These are phyloP conservation scores for Aspergillus aculeatinus DNA, from an alignment of 2,329 filamentous ascomycete species.

Conservation along the genomic window DNA sequence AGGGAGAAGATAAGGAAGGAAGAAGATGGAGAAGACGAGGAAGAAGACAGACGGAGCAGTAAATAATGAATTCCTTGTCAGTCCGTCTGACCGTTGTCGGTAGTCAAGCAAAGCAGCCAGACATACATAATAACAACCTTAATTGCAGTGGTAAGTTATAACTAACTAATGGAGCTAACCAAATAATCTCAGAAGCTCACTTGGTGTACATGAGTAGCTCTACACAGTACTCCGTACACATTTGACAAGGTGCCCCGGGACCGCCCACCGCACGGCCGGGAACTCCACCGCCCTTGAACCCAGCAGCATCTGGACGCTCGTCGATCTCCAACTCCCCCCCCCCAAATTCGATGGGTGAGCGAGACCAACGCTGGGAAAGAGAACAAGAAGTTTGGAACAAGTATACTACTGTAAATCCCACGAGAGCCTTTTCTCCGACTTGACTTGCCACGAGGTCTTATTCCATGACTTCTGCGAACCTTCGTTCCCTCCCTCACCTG, in stretches of 20 bases:
- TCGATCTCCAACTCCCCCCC: not conserved
- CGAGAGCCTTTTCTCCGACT: conserved; percentile 23
- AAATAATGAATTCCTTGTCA: not conserved
- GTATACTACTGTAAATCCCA: conserved; percentile 26
- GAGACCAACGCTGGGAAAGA: not conserved
- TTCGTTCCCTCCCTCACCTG: conserved; percentile 32
- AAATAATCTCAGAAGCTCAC: conserved; percentile 16
- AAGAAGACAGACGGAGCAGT: not conserved
- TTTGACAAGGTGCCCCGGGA: conserved; percentile 18
- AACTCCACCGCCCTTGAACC: conserved; percentile 8
- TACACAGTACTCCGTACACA: not conserved
- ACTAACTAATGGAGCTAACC: conserved; percentile 8
- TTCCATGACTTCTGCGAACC: conserved; percentile 38
- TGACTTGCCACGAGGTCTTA: conserved; percentile 27
- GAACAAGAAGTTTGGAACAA: conserved; percentile 1
- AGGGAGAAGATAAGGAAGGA: conserved; percentile 20
- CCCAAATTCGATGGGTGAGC: not conserved
- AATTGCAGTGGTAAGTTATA: no score
- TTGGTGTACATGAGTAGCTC: no score
- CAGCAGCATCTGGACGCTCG: not conserved
- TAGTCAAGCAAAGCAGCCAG: not conserved
- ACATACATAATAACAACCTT: not conserved
- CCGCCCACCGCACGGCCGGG: conserved; percentile 17
- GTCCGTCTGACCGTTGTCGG: not conserved
- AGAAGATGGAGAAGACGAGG: not conserved